These are phyloP conservation scores for Vigna angularis DNA, from an alignment of 306 rosid genomes.

Conservation along the genomic window DNA sequence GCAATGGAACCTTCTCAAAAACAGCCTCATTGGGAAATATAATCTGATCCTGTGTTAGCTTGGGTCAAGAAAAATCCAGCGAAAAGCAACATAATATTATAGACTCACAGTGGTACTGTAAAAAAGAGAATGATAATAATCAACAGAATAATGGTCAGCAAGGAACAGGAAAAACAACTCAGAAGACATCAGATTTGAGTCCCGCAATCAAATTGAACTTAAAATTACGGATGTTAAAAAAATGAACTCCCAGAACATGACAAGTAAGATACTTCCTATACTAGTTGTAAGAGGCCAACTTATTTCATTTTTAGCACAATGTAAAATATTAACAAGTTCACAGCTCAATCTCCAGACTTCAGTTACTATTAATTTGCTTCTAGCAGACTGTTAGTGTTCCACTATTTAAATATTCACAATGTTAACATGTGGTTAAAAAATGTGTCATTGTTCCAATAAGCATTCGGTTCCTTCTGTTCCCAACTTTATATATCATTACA, in stretches of 20 bases:
- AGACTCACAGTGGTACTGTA: background rate
- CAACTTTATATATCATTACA: background rate
- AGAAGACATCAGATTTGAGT: background rate
- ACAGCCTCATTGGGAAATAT: slow-evolving; percentile 91
- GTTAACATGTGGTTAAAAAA: slow-evolving; percentile 7
- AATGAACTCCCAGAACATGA: background rate
- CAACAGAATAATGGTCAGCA: slow-evolving; percentile 4
- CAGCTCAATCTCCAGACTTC: background rate
- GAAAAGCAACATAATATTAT: slow-evolving; percentile 29
- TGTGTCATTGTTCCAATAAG: background rate
- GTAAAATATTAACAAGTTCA: slow-evolving; percentile 9
- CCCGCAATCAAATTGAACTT: background rate
- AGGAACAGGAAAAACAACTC: background rate
- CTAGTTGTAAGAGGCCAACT: background rate
- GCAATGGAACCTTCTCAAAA: slow-evolving; percentile 78
- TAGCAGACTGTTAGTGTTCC: no score
- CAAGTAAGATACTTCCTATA: background rate
- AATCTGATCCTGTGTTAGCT: slow-evolving; percentile 81
- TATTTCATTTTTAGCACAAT: slow-evolving; percentile 21
- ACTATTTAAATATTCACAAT: background rate
- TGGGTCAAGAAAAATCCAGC: slow-evolving; percentile 61
- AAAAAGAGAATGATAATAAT: slow-evolving; percentile 10
- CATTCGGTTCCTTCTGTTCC: background rate
- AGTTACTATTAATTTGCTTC: slow-evolving; percentile 1
- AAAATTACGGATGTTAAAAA: background rate